phyloP scores from a whole-genome alignment of 202 grass and related monocot species.

The Carex arenaria region DNA sequence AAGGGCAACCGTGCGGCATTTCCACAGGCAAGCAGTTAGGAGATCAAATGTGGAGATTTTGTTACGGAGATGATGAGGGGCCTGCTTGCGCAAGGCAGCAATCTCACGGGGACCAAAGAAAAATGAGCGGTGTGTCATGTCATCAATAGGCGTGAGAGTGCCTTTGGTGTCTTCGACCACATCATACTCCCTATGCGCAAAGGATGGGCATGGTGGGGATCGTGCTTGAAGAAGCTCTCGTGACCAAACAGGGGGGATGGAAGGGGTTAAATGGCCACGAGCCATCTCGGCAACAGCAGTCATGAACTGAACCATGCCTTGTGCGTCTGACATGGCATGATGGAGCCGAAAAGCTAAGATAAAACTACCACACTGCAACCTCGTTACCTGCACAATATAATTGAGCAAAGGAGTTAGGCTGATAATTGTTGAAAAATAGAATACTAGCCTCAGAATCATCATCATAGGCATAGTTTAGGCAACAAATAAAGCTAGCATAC shows the following conservation, averaged over 20 bases:
- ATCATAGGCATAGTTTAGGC: too few species aligned
- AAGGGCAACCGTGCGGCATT: constrained; percentile 58
- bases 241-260: constrained; percentile 46
- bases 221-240: constrained; percentile 47
- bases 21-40: constrained; percentile 61
- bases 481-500: too few species aligned
- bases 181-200: constrained; percentile 78
- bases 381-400: constrained; percentile 59
- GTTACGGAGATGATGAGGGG: constrained; percentile 16
- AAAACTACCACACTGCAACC: constrained; percentile 70
- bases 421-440: too few species aligned
- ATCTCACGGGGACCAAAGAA: constrained; percentile 58
- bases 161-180: constrained; percentile 66
- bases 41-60: constrained; percentile 76
- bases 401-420: not conserved
- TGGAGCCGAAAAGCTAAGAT: constrained; percentile 60
- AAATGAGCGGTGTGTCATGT: constrained; percentile 81
- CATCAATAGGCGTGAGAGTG: constrained; percentile 70
- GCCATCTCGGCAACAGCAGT: constrained; percentile 62
- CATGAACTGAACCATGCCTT: constrained; percentile 77
- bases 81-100: constrained; percentile 37
- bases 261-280: constrained; percentile 31
- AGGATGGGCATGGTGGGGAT: constrained; percentile 32
- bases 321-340: constrained; percentile 74
- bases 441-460: too few species aligned